phyloP scores from a whole-genome alignment of 257 asterid genomes.

The Marsdenia floribunda region DNA sequence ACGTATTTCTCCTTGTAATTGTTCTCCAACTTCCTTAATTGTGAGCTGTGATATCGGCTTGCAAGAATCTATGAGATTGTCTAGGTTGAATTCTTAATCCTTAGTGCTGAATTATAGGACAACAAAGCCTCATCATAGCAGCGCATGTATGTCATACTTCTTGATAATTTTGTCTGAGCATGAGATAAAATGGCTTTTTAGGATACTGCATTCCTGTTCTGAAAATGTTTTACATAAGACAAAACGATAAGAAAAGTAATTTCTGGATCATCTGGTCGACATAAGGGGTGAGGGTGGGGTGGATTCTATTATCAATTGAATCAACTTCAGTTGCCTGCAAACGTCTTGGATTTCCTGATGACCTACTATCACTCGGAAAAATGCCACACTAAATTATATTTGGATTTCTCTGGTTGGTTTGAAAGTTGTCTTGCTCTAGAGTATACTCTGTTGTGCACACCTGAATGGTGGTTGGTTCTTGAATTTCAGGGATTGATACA shows the following conservation, averaged over 20 bases:
- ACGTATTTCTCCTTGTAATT: background rate
- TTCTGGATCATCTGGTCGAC: background rate
- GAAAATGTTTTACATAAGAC: background rate
- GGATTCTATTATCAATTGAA: too few species aligned
- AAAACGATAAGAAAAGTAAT: background rate
- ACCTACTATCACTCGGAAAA: background rate
- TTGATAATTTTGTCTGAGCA: background rate
- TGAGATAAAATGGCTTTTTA: background rate
- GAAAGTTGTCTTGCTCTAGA: background rate
- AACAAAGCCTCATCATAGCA: background rate
- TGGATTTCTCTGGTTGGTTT: background rate
- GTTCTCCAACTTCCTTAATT: background rate
- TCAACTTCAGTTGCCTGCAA: background rate
- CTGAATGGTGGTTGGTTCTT: background rate
- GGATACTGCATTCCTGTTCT: background rate
- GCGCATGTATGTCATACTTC: background rate
- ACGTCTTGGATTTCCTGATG: background rate
- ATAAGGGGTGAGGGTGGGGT: background rate
- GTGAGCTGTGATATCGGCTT: background rate
- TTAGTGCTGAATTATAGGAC: background rate
- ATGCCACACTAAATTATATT: background rate
- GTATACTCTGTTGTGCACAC: background rate
- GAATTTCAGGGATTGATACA: conserved; percentile 58
- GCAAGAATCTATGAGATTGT: background rate
- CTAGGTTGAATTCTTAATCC: background rate